Evolutionary conservation across 1,284 basidiomycete species (phyloP).

Genomic region (Farysia itapuensis): DNA sequence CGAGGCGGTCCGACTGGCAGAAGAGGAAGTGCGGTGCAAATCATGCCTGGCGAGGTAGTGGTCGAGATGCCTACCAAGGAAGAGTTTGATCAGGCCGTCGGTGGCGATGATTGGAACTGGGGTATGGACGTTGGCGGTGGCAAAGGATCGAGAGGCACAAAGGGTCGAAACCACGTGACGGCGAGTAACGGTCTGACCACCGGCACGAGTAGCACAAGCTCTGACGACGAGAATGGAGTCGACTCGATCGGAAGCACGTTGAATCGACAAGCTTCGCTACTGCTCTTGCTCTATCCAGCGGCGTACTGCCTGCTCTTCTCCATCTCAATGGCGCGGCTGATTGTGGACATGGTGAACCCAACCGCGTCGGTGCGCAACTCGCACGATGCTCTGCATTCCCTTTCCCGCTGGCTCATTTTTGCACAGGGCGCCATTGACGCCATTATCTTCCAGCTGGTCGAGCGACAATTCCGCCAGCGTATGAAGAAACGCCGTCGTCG

Average conservation of each 20-base stretch:
- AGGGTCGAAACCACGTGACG: too few species aligned
- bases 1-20: conserved; percentile 3
- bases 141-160: too few species aligned
- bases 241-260: conserved; percentile 47
- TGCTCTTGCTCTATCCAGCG: conserved; percentile 46
- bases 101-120: conserved; percentile 43
- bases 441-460: conserved; percentile 52
- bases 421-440: conserved; percentile 51
- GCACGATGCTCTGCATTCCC: conserved; percentile 32
- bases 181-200: conserved; percentile 7
- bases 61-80: conserved; percentile 37
- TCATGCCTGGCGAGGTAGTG: conserved; percentile 21
- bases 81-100: conserved; percentile 30
- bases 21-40: conserved; percentile 18
- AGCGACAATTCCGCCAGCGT: conserved; percentile 39
- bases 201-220: conserved; percentile 16
- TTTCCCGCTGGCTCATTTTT: conserved; percentile 47
- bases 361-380: conserved; percentile 3
- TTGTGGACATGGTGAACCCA: conserved; percentile 35
- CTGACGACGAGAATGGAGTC: conserved; percentile 37
- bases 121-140: conserved; percentile 38
- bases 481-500: conserved; percentile 41
- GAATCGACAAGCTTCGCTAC: conserved; percentile 45
- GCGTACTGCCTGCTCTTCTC: conserved; percentile 47
- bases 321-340: conserved; percentile 41